phyloP scores from a whole-genome alignment of 768 basidiomycete species.

The Russula foetens region DNA sequence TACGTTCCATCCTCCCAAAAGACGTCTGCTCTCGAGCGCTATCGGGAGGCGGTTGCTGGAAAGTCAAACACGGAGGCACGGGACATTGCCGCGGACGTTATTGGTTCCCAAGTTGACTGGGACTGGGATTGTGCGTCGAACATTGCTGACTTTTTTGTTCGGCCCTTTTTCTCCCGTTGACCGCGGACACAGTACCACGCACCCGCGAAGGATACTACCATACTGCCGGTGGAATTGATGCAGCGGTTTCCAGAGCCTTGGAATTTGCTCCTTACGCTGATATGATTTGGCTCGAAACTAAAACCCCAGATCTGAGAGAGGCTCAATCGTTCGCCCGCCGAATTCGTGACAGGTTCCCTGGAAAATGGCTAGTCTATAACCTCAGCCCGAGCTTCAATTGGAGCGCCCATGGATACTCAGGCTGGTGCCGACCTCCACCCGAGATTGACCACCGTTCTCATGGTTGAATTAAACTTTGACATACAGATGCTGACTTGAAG shows the following conservation, averaged over 20 bases:
- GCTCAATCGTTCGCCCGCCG: conserved; percentile 70
- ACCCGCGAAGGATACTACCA: conserved; percentile 92
- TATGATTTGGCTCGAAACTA: conserved; percentile 90
- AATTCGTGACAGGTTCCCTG: conserved; percentile 64
- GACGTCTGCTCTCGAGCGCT: conserved; percentile 47
- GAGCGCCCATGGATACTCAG: conserved; percentile 72
- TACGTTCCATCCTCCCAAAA: conserved; percentile 39
- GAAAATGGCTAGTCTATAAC: conserved; percentile 90
- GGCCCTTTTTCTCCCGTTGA: neutral
- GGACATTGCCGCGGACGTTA: conserved; percentile 60
- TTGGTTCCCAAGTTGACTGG: conserved; percentile 72
- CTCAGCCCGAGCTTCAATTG: conserved; percentile 93
- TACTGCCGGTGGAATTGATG: conserved; percentile 72
- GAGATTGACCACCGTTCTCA: neutral
- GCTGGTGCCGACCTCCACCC: conserved; percentile 28
- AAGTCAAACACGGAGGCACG: conserved; percentile 71
- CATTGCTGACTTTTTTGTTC: neutral
- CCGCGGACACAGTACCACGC: conserved; percentile 50
- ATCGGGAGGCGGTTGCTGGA: conserved; percentile 46
- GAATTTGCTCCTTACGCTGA: conserved; percentile 84
- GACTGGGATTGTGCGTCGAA: conserved; percentile 73
- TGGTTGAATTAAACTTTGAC: neutral
- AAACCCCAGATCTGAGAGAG: conserved; percentile 73
- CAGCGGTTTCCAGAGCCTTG: conserved; percentile 72
- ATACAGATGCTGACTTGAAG: conserved; percentile 61